Evolutionary conservation across 495 filamentous ascomycete genomes (phyloP), one percentile per base, ranked within the genome.

Genomic region (Hyphodiscus hymeniophilus): DNA sequence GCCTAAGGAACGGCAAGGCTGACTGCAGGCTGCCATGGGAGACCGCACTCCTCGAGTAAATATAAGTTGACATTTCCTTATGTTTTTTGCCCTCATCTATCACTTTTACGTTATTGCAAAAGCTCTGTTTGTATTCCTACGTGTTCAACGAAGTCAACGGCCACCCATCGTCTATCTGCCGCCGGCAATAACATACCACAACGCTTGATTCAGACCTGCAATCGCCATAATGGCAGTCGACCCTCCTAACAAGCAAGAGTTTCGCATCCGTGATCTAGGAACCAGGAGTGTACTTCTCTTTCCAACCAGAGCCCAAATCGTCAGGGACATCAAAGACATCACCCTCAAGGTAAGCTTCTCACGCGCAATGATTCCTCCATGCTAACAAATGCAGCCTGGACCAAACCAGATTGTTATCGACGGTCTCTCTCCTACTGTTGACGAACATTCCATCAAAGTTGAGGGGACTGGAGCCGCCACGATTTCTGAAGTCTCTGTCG

Each of bases 391-490:
- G 13, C 20, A 41, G 73, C 70, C 73, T 18, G 81, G 80, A 8
- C 54, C 72, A 17, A 82, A 82, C 56, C 72, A 85, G 48, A 76
- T 90, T 48, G 76, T 71, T 6, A 69, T 89, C 22, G 58, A 76
- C 12, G 85, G 82, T 12, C 66, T 88, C 22, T 76, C 79, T 6
- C 81, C 80, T 2, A 76, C 72, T 11, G 68, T 75, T 32, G 80
- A 86, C 48, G 68, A 79, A 53, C 69, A 81, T 57, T 84, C 80
- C 24, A 78, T 87, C 64, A 82, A 83, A 53, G 78, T 88, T 47
- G 80, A 84, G 54, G 81, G 81, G 43, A 77, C 71, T 41, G 80
- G 80, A 23, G 64, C 68, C 0, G 77, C 74, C 22, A 76, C 73
- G 42, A 82, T 87, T 55, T 81, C 76, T 3, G 80, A 86, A 55